phyloP scores from a whole-genome alignment of 768 basidiomycete species.

The Boletales sp. region DNA sequence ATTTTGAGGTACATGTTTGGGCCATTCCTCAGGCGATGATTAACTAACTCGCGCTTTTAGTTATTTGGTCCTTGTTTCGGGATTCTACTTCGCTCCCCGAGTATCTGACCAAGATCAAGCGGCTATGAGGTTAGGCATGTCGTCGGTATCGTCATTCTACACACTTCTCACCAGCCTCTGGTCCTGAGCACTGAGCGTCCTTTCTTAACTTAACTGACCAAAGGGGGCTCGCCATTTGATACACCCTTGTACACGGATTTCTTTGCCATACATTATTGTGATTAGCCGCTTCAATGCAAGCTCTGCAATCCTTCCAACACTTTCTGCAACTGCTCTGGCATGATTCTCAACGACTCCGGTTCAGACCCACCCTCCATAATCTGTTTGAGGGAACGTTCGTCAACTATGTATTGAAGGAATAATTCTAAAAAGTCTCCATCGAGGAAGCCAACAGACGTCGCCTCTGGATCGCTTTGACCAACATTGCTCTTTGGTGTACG shows the following conservation, averaged over 20 bases:
- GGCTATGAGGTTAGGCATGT: slow-evolving; percentile 5
- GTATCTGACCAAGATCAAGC: slow-evolving; percentile 14
- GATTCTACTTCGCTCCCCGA: slow-evolving; percentile 87
- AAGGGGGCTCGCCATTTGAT: background rate
- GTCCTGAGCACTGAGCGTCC: slow-evolving; percentile 11
- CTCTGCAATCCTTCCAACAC: slow-evolving; percentile 50
- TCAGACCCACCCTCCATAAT: slow-evolving; percentile 57
- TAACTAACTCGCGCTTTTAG: slow-evolving; percentile 37
- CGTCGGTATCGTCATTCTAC: slow-evolving; percentile 3
- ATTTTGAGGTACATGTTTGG: slow-evolving; percentile 66
- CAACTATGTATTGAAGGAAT: slow-evolving; percentile 44
- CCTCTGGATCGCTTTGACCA: slow-evolving; percentile 57
- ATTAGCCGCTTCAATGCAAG: slow-evolving; percentile 42
- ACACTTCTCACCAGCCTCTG: slow-evolving; percentile 9
- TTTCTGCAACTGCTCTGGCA: slow-evolving; percentile 34
- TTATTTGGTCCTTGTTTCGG: slow-evolving; percentile 86
- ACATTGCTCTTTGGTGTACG: slow-evolving; percentile 59
- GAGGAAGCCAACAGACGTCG: slow-evolving; percentile 68
- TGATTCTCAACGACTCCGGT: slow-evolving; percentile 52
- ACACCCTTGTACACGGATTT: slow-evolving; percentile 15
- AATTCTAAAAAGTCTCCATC: slow-evolving; percentile 85
- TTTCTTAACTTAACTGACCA: slow-evolving; percentile 3
- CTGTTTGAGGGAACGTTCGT: slow-evolving; percentile 41
- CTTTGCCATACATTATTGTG: slow-evolving; percentile 10
- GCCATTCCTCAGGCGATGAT: background rate